Base-by-base conservation (phyloP, 768 basidiomycete genomes). In the Butyriboletus loyo region DNA sequence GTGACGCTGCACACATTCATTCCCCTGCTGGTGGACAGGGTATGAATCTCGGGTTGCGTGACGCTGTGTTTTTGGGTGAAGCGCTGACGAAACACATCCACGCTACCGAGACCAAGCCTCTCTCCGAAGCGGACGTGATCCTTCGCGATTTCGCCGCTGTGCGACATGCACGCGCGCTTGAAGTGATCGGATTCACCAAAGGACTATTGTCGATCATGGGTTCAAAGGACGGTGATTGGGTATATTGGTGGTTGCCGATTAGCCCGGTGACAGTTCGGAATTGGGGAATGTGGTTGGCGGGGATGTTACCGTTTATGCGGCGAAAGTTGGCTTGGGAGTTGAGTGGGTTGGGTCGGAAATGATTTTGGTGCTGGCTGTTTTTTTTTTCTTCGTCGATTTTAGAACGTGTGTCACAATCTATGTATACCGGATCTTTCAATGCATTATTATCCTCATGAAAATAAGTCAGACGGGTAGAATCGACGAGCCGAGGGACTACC, bases 1-100 rank as follows among this genome's bases (percentile, higher is more conserved):
- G 77, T 1, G 77, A 79, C 56, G 79, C 80, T 1, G 82, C 80
- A 21, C 72, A 78, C 21, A 75, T 81, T 43, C 82, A 82, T 49
- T 77, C 81, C 1, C 80, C 82, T 5, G 71, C 73, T 2, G 80
- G 82, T 4, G 82, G 81, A 1, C 81, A 83, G 55, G 82, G 82
- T 7, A 79, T 83, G 80, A 82, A 82, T 53, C 73, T 83, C 24
- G 80, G 81, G 10, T 62, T 83, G 22, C 74, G 81, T 10, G 81
- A 83, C 50, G 80, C 77, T 1, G 56, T 81, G 14, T 67, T 71
- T 42, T 68, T 82, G 13, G 80, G 74, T 5, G 71, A 75, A 15
- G 71, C 64, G 0, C 59, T 83, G 41, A 61, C 64, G 22, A 64
- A 69, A 28, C 77, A 78, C 58, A 49, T 75, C 1, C 58, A 49